These are phyloP conservation scores for Agaricus blazei DNA, from an alignment of 768 basidiomycete genomes.

Conservation along the genomic window DNA sequence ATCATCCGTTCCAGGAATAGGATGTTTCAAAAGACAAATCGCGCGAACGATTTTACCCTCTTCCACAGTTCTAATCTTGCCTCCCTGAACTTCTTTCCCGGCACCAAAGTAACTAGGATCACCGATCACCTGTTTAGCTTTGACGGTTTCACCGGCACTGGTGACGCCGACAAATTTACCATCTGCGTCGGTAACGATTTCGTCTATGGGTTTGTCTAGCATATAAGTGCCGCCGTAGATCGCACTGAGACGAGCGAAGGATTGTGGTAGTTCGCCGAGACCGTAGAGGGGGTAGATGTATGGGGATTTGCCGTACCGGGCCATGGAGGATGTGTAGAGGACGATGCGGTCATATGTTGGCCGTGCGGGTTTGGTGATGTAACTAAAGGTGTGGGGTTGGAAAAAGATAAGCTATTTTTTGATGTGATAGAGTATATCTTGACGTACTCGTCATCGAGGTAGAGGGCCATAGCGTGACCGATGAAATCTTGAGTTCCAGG, in stretches of 20 bases:
- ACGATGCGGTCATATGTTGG: slow-evolving; percentile 91
- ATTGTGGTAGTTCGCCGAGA: slow-evolving; percentile 97
- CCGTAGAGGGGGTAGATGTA: slow-evolving; percentile 99
- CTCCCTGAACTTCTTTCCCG: slow-evolving; percentile 54
- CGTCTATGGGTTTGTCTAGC: slow-evolving; percentile 93
- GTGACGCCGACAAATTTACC: slow-evolving; percentile 94
- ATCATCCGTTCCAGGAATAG: slow-evolving; percentile 96
- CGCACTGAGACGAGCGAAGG: slow-evolving; percentile 95
- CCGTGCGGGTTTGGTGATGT: slow-evolving; percentile 89
- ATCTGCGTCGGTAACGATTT: slow-evolving; percentile 78
- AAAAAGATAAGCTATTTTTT: background rate
- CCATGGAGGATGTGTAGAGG: slow-evolving; percentile 97
- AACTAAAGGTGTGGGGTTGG: slow-evolving; percentile 41
- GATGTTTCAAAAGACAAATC: slow-evolving; percentile 97
- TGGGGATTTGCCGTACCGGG: slow-evolving; percentile 97
- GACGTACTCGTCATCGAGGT: slow-evolving; percentile 93
- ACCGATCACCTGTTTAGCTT: slow-evolving; percentile 96
- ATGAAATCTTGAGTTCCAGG: slow-evolving; percentile 98
- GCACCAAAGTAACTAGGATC: slow-evolving; percentile 97
- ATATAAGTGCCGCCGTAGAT: slow-evolving; percentile 99
- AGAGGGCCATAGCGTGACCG: slow-evolving; percentile 98
- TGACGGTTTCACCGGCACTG: slow-evolving; percentile 86
- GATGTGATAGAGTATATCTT: background rate
- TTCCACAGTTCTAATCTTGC: slow-evolving; percentile 85
- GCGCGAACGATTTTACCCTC: slow-evolving; percentile 93